Conservation (phyloP, 495 filamentous ascomycete species). For the Tirmania nivea region DNA sequence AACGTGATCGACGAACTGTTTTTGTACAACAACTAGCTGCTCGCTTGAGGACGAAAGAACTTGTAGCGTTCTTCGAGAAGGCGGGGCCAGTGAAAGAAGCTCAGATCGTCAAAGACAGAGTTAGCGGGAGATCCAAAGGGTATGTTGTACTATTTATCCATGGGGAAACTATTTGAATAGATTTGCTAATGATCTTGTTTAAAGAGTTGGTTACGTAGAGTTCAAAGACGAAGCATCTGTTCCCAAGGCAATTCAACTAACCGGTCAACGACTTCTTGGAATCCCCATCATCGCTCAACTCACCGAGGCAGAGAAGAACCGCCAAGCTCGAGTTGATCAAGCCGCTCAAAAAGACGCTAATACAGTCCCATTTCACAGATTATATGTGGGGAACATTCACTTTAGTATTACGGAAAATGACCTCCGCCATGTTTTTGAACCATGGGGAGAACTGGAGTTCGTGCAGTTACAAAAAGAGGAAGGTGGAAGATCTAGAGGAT, state of each 20-base stretch:
- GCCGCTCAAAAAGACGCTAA: conserved; percentile 39
- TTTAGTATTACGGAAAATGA: conserved; percentile 98
- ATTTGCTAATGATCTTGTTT: not conserved
- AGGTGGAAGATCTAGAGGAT: conserved; percentile 72
- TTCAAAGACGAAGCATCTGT: conserved; percentile 95
- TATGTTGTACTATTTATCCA: conserved; percentile 25
- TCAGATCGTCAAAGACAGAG: conserved; percentile 96
- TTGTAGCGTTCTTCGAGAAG: conserved; percentile 90
- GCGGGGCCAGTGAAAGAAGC: conserved; percentile 92
- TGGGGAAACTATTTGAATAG: conserved; percentile 19
- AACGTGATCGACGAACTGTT: conserved; percentile 87
- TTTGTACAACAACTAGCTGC: conserved; percentile 96
- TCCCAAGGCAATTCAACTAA: conserved; percentile 82
- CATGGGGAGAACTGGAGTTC: conserved; percentile 94
- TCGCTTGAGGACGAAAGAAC: conserved; percentile 73
- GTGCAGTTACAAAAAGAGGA: conserved; percentile 95
- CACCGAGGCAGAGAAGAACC: conserved; percentile 98
- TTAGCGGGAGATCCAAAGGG: conserved; percentile 95
- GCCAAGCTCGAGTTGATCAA: conserved; percentile 74
- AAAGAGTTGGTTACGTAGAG: conserved; percentile 96
- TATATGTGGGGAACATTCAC: conserved; percentile 99
- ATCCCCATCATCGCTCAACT: conserved; percentile 97
- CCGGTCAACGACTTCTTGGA: conserved; percentile 93
- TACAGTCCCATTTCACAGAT: conserved; percentile 85
- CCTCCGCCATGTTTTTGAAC: conserved; percentile 89